phyloP scores from a whole-genome alignment of 2,329 filamentous ascomycete genomes.

The Epichloe scottii region DNA sequence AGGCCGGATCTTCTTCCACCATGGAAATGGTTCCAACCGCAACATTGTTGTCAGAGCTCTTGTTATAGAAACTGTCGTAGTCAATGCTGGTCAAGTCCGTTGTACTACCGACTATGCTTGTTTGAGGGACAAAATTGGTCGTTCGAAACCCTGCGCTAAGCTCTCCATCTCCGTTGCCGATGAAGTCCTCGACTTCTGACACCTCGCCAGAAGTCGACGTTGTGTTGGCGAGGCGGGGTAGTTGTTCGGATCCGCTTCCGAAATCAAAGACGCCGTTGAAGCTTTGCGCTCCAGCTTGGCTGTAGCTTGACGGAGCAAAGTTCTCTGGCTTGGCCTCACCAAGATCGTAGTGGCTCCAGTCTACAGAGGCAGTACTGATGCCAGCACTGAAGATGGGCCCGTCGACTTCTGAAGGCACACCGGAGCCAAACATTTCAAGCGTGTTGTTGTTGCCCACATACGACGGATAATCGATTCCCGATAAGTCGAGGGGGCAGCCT shows the following conservation, averaged over 20 bases:
- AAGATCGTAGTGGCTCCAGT: slow-evolving; percentile 35
- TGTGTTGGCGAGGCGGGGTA: slow-evolving; percentile 40
- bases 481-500: slow-evolving; percentile 46
- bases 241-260: slow-evolving; percentile 38
- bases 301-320: slow-evolving; percentile 41
- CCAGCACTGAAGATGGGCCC: slow-evolving; percentile 50
- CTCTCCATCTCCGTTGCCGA: slow-evolving; percentile 34
- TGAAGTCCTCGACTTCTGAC: slow-evolving; percentile 52
- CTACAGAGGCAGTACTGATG: slow-evolving; percentile 39
- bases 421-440: slow-evolving; percentile 40
- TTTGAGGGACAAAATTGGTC: slow-evolving; percentile 33
- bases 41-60: slow-evolving; percentile 26
- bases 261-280: slow-evolving; percentile 41
- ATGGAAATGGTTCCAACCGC: slow-evolving; percentile 31
- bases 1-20: slow-evolving; percentile 38
- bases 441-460: slow-evolving; percentile 31
- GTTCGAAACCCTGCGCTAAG: slow-evolving; percentile 35
- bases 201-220: slow-evolving; percentile 55
- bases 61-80: slow-evolving; percentile 43
- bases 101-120: slow-evolving; percentile 27
- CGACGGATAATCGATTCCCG: slow-evolving; percentile 38
- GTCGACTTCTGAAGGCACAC: slow-evolving; percentile 37
- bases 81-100: slow-evolving; percentile 38
- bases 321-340: slow-evolving; percentile 31
- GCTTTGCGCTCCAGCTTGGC: slow-evolving; percentile 37